Percentiles rank a stretch among this genome's conserved stretches.
Evolutionary conservation across 768 basidiomycete species (phyloP).

Genomic region (Dentipellis sp.): DNA sequence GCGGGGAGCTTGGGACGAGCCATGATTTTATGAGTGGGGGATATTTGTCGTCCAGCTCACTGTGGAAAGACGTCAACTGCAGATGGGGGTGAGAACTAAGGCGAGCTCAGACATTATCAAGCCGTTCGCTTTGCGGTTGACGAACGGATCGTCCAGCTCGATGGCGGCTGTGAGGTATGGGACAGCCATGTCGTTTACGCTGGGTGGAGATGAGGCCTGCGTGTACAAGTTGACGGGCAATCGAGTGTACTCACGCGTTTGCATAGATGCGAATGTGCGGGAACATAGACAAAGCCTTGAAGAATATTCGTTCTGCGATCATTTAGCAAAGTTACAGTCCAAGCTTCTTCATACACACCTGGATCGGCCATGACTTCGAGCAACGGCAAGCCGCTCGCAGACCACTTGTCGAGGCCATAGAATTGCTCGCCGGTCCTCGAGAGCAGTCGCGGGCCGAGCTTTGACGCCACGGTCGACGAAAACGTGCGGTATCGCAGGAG

Average conservation of each 20-base stretch:
- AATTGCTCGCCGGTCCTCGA: slow-evolving; percentile 69
- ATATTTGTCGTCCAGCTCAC: slow-evolving; percentile 10
- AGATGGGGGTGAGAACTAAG: not conserved
- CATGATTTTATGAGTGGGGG: slow-evolving; percentile 11
- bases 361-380: slow-evolving; percentile 78
- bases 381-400: slow-evolving; percentile 52
- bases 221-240: not conserved
- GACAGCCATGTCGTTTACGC: slow-evolving; percentile 70
- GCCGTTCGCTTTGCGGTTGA: slow-evolving; percentile 43
- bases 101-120: slow-evolving; percentile 66
- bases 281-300: slow-evolving; percentile 60
- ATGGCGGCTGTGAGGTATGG: slow-evolving; percentile 77
- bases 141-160: slow-evolving; percentile 59
- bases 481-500: slow-evolving; percentile 55
- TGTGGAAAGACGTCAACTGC: not conserved
- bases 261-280: slow-evolving; percentile 69
- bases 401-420: slow-evolving; percentile 56
- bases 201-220: slow-evolving; percentile 14
- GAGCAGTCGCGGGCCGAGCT: slow-evolving; percentile 58
- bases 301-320: slow-evolving; percentile 58
- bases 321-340: not conserved
- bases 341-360: slow-evolving; percentile 24
- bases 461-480: slow-evolving; percentile 40
- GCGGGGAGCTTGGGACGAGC: slow-evolving; percentile 3
- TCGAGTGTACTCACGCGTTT: slow-evolving; percentile 47